Base-by-base conservation (phyloP, 352 stramenopile species). In the Phytophthora pseudosyringae region DNA sequence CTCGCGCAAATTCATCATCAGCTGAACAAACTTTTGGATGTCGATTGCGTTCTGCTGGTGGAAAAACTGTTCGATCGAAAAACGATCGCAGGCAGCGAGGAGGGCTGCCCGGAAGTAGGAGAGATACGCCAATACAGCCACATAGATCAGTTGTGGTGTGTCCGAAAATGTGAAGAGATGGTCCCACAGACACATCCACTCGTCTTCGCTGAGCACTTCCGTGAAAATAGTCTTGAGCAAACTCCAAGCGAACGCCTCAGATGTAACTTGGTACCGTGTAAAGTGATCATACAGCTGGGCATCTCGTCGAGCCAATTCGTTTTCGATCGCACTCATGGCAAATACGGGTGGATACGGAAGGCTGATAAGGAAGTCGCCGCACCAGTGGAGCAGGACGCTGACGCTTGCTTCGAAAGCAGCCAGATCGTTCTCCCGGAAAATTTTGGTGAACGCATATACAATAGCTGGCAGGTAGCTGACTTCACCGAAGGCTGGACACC, bases 141-240 rank as follows among this genome's bases (percentile, higher is more conserved):
- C 73, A 45, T 76, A 84, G 33, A 91, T 61, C 5, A 91, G 54
- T 32, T 83, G 72, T 16, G 93, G 84, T 6, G 83, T 82, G 15
- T 95, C 71, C 6, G 79, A 69, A 26, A 75, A 79, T 13, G 91
- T 88, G 26, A 98, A 80, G 1, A 98, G 46, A 57, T 96, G 75
- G 50, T 98, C 93, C 87, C 88, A 97, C 15, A 98, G 64, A 38
- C 74, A 78, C 43, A 97, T 76, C 91, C 91, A 98, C 56, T 97
- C 86, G 39, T 90, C 75, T 58, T 94, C 83, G 44, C 68, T 88
- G 38, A 98, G 60, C 1, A 97, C 91, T 71, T 98, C 91, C 0
- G 85, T 96, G 61, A 98, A 97, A 41, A 95, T 75, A 12, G 83
- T 90, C 50, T 90, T 80, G 5, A 98, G 78, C 35, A 98, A 73